Base-by-base conservation (phyloP, 2,329 filamentous ascomycete genomes). In the Dryadomyces quercivorus region DNA sequence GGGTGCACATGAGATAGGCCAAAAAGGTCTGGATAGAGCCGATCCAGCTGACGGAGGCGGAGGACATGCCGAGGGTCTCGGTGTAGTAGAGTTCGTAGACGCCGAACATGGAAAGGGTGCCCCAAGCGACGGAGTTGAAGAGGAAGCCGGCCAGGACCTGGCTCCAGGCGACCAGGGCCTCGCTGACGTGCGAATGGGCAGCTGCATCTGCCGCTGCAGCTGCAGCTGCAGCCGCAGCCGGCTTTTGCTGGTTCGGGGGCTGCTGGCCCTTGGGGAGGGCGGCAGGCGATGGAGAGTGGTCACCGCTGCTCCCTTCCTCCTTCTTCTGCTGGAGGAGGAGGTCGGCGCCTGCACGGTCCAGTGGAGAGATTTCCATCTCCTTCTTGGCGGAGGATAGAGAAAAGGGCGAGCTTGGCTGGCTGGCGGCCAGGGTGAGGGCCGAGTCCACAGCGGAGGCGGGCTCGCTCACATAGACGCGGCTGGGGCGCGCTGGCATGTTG, bases 11-110 rank as follows among this genome's bases (percentile, higher is more conserved):
- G 18, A 69, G 64, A 56, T 78, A 75, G 22, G 74, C 68, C 42
- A 80, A 64, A 59, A 77, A 78, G 13, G 73, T 68, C 63, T 78
- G 75, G 3, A 76, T 63, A 13, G 72, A 75, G 45, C 75, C 74
- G 54, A 77, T 72, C 74, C 72, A 76, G n/a, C 69, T 71, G 21
- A 76, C 69, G 54, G 70, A 63, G 4, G 65, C 60, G 2, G 64
- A 59, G 38, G 64, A 63, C 16, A 69, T 63, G 2, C 63, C 58
- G 21, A 70, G 64, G 1, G 59, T 65, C 56, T 66, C 62, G 0
- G 65, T 64, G 63, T 75, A 73, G 65, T 75, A 67, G 3, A 71
- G 67, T 72, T 70, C 69, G 69, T 68, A 73, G 48, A 74, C 73
- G 53, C 70, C 76, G 58, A 76, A 80, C 2, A 72, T 69, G 5